Percentiles rank a stretch among this genome's conserved stretches.
phyloP scores from a whole-genome alignment of 2,329 filamentous ascomycete genomes.

The Sporothrix pallida region DNA sequence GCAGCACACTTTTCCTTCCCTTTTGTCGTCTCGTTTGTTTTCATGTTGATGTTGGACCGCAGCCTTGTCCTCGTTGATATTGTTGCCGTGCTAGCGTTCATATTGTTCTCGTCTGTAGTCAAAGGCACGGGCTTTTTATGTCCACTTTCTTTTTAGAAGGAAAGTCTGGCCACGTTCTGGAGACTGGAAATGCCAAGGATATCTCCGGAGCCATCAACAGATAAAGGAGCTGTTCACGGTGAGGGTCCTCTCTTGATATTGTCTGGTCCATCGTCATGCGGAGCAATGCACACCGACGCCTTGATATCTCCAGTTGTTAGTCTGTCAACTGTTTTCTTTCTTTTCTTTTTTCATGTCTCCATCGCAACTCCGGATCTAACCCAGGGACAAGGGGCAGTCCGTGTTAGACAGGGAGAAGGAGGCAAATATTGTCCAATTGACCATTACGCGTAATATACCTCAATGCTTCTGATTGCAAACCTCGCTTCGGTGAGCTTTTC shows the following conservation, averaged over 20 bases:
- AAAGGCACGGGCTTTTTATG: background rate
- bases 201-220: background rate
- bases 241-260: background rate
- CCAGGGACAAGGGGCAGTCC: background rate
- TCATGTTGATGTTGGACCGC: too few relatives aligned
- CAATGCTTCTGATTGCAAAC: background rate
- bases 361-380: background rate
- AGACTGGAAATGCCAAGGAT: background rate
- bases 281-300: background rate
- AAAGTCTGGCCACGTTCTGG: background rate
- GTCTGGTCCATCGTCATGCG: background rate
- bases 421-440: background rate
- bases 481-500: too few relatives aligned
- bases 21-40: background rate
- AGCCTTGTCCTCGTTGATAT: conserved; percentile 4
- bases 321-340: background rate
- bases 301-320: background rate
- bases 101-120: conserved; percentile 2
- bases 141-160: too few relatives aligned
- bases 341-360: background rate
- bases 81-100: background rate
- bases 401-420: background rate
- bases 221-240: background rate
- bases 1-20: background rate
- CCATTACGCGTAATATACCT: background rate